Percentiles rank a stretch among this genome's conserved stretches.
phyloP scores from a whole-genome alignment of 345 rosid genomes.

The Dipteronia sinensis region DNA sequence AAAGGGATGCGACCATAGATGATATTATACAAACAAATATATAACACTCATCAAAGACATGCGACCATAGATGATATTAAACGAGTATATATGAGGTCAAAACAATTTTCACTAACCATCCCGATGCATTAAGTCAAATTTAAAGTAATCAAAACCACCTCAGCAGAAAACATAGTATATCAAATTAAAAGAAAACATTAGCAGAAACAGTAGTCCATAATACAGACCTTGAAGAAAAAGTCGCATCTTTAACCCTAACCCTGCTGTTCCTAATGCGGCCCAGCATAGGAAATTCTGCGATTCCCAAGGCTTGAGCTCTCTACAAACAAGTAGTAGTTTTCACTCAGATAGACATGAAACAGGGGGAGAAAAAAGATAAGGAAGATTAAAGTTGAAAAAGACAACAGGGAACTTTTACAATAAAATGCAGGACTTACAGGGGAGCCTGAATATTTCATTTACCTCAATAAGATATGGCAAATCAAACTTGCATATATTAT shows the following conservation, averaged over 20 bases:
- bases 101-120: not conserved
- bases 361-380: not conserved
- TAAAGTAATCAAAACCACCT: not conserved
- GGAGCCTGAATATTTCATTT: slow-evolving; percentile 26
- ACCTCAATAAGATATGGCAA: slow-evolving; percentile 98
- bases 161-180: not conserved
- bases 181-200: not conserved
- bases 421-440: not conserved
- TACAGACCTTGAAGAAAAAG: slow-evolving; percentile 85
- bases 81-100: not conserved
- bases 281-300: slow-evolving; percentile 82
- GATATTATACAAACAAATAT: not conserved
- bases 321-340: slow-evolving; percentile 25
- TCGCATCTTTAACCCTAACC: slow-evolving; percentile 84
- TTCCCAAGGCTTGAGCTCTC: slow-evolving; percentile 90
- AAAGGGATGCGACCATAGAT: too few species aligned
- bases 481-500: slow-evolving; percentile 98
- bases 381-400: too few species aligned
- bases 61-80: not conserved
- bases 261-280: slow-evolving; percentile 90
- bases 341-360: slow-evolving; percentile 18
- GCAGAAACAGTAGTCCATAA: not conserved
- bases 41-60: not conserved
- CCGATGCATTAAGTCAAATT: not conserved
- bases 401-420: slow-evolving; percentile 6